These are phyloP conservation scores for Neofusicoccum umdonicola DNA, from an alignment of 2,329 filamentous ascomycete species.

Conservation along the genomic window DNA sequence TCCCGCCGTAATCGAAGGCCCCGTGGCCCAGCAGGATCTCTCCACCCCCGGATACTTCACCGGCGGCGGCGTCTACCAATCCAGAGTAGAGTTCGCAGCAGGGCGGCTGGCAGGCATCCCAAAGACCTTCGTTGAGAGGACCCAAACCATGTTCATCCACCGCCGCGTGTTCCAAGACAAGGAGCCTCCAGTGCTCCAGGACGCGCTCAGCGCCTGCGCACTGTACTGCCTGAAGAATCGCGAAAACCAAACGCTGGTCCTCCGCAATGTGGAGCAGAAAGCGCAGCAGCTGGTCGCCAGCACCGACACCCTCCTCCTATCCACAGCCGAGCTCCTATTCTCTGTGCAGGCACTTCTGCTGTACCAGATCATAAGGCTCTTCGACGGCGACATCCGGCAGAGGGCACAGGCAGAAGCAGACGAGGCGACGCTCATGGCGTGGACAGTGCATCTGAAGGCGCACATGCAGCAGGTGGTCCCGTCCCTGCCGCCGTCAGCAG, in stretches of 20 bases:
- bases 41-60: not conserved
- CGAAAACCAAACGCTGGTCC: constrained; percentile 20
- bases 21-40: not conserved
- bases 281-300: constrained; percentile 19
- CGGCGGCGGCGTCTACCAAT: not conserved
- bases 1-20: not conserved
- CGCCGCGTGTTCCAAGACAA: constrained; percentile 18
- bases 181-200: constrained; percentile 20
- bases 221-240: constrained; percentile 19
- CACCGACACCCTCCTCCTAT: constrained; percentile 6
- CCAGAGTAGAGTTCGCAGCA: constrained; percentile 17
- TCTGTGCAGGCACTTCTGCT: constrained; percentile 26
- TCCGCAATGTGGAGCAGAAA: constrained; percentile 19
- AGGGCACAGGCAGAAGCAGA: constrained; percentile 25
- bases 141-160: constrained; percentile 22
- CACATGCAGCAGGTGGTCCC: not conserved
- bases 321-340: constrained; percentile 19
- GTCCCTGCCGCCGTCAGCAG: not conserved
- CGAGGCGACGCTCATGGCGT: constrained; percentile 22
- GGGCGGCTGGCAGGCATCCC: constrained; percentile 13
- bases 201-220: constrained; percentile 22
- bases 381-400: constrained; percentile 26
- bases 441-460: constrained; percentile 23
- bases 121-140: constrained; percentile 20
- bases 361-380: constrained; percentile 30